Evolutionary conservation across 2,329 filamentous ascomycete genomes (phyloP), one percentile per base, ranked within the genome.

Genomic region (Calonectria henricotiae): DNA sequence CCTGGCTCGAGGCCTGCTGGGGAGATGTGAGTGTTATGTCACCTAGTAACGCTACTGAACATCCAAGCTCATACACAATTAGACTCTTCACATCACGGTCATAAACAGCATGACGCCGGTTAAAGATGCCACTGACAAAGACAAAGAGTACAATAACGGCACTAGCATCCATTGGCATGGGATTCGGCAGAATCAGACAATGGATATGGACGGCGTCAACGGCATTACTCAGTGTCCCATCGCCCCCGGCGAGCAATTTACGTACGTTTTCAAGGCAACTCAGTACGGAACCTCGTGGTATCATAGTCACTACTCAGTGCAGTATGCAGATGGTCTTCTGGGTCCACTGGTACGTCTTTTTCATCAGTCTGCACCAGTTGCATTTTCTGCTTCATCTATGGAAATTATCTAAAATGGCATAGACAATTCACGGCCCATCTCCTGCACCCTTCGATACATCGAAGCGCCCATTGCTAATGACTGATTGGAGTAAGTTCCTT

Each of bases 1-100:
- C 78, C 0, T 77, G 76, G 74, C 72, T 80, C 3, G 72, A 79
- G 23, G 78, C 78, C 0, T 79, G 77, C 11, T 79, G 78, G 78
- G 78, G 78, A 9, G 78, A 80, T 54, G 65, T 77, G 15, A 71
- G 60, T 72, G 1, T 20, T 25, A 15, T 3, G 6, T 23, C 13
- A 12, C 17, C 5, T 1, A 6, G 2, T 27, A 35, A 2, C 8
- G 44, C 23, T 4, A 15, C 1, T 9, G 12, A 12, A 13, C 1
- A 2, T 27, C 6, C 13, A 15, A 7, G 15, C 60, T 72, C 0
- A 74, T 12, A 2, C 1, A 0, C 13, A 9, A 3, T 7, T 23
- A 74, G 72, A 74, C 72, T 1, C 46, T 75, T 4, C 73, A 74
- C 2, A 69, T 76, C 11, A 76, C 72, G 0, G 69, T 76, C 0